Evolutionary conservation across 768 basidiomycete genomes (phyloP), one percentile per base, ranked within the genome.

Genomic region (Mycena venus): DNA sequence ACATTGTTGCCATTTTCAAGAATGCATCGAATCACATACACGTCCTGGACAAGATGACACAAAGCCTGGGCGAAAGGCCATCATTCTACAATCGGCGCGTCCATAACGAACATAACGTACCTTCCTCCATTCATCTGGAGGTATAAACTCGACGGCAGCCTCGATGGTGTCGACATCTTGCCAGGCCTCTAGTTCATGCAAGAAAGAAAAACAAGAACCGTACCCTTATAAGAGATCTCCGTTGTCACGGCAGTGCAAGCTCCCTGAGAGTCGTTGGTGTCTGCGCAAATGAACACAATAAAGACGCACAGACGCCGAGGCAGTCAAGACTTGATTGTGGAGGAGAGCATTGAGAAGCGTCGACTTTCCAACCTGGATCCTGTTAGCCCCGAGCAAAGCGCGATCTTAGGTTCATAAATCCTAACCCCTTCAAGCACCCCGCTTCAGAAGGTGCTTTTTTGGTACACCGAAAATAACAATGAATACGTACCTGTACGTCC

Each of bases 231-330:
- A 0, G 75, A 70, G 8, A 77, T 70, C n/a, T 77, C 75, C 0
- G 69, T 77, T 10, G 64, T 60, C 2, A 77, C 75, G 1, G 75
- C 75, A 17, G 75, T 77, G 61, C 75, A 77, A 17, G 75, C 75
- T 9, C 75, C 75, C 75, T 76, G 42, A 17, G 15, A 47, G 44
- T 60, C 4, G 25, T 47, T 15, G 29, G 68, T 23, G 14, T 2
- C n/a, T 17, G 53, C 9, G 21, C 23, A 47, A 23, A 6, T n/a
- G 21, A 11, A 32, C 36, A 17, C 34, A 55, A 14, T 10, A 17
- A 4, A 1, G 19, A 63, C 75, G 32, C 32, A 76, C 75, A 36
- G 75, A 70, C n/a, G 75, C 75, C 2, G 75, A 77, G 19, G 75
- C 68, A 42, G 69, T 59, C 11, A 77, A n/a, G 0, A 77, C 42